Conservation (phyloP, 306 rosid species). For the Vachellia pachyceras region DNA sequence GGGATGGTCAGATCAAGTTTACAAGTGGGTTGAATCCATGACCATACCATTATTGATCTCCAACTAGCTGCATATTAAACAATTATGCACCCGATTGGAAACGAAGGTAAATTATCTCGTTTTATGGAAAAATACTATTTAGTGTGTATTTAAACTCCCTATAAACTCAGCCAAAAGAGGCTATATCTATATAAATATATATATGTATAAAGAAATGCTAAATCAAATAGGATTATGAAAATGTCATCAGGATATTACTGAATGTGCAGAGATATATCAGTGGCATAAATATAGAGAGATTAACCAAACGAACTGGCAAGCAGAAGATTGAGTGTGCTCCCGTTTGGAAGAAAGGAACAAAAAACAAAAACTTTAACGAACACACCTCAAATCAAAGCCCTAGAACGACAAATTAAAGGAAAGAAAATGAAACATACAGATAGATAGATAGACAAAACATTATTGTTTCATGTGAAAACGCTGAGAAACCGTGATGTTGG, state of each 20-base stretch:
- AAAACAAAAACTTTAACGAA: neutral
- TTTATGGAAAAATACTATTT: too few species aligned
- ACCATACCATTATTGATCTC: too few species aligned
- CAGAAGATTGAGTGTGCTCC: neutral
- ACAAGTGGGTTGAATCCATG: too few species aligned
- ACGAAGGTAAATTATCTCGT: too few species aligned
- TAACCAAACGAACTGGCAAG: neutral
- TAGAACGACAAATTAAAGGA: neutral
- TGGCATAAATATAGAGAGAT: neutral
- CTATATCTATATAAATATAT: too few species aligned
- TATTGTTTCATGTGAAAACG: conserved; percentile 5
- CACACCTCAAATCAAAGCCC: conserved; percentile 7
- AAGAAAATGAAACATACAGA: too few species aligned
- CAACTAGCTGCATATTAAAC: too few species aligned
- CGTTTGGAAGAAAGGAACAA: conserved; percentile 12
- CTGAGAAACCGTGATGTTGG: conserved; percentile 32
- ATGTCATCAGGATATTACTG: neutral
- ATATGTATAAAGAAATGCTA: too few species aligned
- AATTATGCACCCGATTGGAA: too few species aligned
- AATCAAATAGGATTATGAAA: neutral
- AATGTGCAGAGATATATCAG: neutral
- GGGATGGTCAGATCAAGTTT: too few species aligned
- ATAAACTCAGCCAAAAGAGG: too few species aligned
- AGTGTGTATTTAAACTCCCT: too few species aligned
- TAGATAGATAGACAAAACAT: neutral